These are phyloP conservation scores for Candida endomychidarum DNA, from an alignment of 805 yeast genomes.

Conservation along the genomic window DNA sequence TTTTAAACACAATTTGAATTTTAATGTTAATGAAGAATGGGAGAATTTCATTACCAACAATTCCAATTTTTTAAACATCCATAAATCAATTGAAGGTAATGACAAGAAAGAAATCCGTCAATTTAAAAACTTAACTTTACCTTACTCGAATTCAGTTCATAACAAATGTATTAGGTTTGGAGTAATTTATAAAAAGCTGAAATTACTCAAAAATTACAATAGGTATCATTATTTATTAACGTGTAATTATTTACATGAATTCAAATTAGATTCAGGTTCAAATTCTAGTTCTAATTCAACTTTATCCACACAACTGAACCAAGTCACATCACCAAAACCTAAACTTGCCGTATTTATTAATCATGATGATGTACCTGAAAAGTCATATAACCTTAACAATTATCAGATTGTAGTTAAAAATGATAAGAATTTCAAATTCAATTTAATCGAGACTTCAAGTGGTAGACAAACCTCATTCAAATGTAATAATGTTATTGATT, in stretches of 20 bases:
- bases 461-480: conserved; percentile 40
- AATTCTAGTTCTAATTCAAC: conserved; percentile 1
- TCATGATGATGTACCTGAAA: conserved; percentile 39
- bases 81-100: conserved; percentile 35
- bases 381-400: conserved; percentile 44
- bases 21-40: conserved; percentile 36
- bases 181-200: conserved; percentile 39
- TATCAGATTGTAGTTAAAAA: conserved; percentile 32
- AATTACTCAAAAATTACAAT: conserved; percentile 40
- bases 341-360: conserved; percentile 42
- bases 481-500: conserved; percentile 45
- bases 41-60: conserved; percentile 36
- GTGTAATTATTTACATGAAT: conserved; percentile 45
- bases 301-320: neutral
- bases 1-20: conserved; percentile 24
- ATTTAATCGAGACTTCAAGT: conserved; percentile 26
- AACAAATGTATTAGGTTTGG: conserved; percentile 43
- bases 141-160: conserved; percentile 38
- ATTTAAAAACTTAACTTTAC: conserved; percentile 35
- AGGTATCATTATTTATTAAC: conserved; percentile 39
- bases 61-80: conserved; percentile 58
- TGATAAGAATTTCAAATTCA: conserved; percentile 34
- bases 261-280: conserved; percentile 27
- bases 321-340: conserved; percentile 23
- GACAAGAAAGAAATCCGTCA: conserved; percentile 49